These are phyloP conservation scores for Apodospora peruviana DNA, from an alignment of 495 filamentous ascomycete genomes.

Conservation along the genomic window DNA sequence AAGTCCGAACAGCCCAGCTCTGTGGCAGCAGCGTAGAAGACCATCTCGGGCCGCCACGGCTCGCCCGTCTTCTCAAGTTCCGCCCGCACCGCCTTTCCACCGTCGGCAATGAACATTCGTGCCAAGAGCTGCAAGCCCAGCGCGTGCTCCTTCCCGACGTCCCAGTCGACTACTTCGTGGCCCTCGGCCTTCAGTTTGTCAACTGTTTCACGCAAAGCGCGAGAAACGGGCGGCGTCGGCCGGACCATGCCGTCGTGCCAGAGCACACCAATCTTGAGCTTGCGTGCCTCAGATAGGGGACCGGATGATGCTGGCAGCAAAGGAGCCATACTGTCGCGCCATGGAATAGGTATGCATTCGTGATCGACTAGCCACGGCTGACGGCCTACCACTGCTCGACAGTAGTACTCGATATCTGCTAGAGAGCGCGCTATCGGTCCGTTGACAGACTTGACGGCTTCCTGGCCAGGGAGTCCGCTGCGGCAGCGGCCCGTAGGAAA, in stretches of 20 bases:
- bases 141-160: constrained; percentile 38
- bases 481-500: background rate
- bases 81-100: constrained; percentile 44
- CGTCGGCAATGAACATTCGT: constrained; percentile 33
- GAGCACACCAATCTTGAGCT: constrained; percentile 61
- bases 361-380: constrained; percentile 22
- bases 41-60: constrained; percentile 49
- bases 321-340: too few species aligned
- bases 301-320: too few species aligned
- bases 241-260: constrained; percentile 66
- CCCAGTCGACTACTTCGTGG: constrained; percentile 44
- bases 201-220: constrained; percentile 53
- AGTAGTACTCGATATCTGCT: background rate
- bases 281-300: too few species aligned
- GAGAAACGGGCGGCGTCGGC: constrained; percentile 64
- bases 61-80: constrained; percentile 51
- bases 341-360: constrained; percentile 23
- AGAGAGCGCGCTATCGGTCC: background rate
- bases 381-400: background rate
- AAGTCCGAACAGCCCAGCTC: constrained; percentile 47
- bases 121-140: constrained; percentile 43
- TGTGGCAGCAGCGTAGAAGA: constrained; percentile 42
- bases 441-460: background rate
- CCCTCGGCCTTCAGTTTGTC: constrained; percentile 40
- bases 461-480: background rate